Evolutionary conservation across 345 rosid species (phyloP), one percentile per base, ranked within the genome.

Genomic region (Populus tremula): DNA sequence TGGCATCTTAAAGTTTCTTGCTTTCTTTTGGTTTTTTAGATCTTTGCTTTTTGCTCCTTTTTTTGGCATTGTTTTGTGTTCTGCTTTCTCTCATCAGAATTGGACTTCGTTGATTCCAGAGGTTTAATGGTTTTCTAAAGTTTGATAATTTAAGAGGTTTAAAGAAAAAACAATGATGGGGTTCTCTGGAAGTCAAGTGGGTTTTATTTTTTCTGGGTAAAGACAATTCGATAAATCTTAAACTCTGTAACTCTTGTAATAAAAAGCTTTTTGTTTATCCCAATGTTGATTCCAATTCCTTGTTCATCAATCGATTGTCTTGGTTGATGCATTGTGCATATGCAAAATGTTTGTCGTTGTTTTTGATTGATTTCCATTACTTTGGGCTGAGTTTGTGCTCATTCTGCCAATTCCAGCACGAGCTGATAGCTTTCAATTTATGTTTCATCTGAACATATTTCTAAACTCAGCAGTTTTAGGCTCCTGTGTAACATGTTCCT

Each of bases 371-470:
- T 29, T 33, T 33, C 35, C 35, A 0, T 33, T 33, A 33, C 35
- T 33, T 78, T 73, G 89, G 92, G 96, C 93, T 90, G 95, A 91
- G 88, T 86, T 81, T 74, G 81, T 84, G 80, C 31, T 76, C 74
- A 80, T 61, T 81, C 79, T 71, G 69, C 64, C 14, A 66, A 50
- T 76, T 71, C 65, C 71, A 63, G 71, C 78, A 21, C 2, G 38
- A 49, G 82, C 75, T 61, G 75, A 69, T 45, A 56, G 23, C 66
- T 66, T 39, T 25, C 72, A 10, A 8, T 76, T 59, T 14, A 7
- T 80, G 67, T 76, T 72, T 20, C 69, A 27, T 73, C 71, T 36
- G 43, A 77, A 69, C 73, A 70, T 66, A 67, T 70, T 65, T 78
- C 75, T 81, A 84, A 79, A 82, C 62, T 76, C 31, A 14, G 25